These are phyloP conservation scores for Coemansia sp. DNA, from an alignment of 192 early-diverging fungal genomes.

Conservation along the genomic window DNA sequence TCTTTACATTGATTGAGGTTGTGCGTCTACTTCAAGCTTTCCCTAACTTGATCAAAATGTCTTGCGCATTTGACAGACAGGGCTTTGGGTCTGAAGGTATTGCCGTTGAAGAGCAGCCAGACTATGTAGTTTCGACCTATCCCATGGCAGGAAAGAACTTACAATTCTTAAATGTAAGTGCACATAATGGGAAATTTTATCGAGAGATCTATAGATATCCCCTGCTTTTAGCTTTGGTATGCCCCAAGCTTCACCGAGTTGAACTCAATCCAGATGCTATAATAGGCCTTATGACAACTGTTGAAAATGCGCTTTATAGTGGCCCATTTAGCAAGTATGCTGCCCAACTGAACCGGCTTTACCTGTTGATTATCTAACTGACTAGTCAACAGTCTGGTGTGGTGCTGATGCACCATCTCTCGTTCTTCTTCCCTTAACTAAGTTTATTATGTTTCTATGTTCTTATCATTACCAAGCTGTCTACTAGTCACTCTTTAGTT, in stretches of 20 bases:
- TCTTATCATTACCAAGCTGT: neutral
- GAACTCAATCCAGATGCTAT: neutral
- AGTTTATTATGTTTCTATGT: too few relatives aligned
- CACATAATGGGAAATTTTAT: too few relatives aligned
- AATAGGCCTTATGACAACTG: neutral
- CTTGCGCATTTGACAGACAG: neutral
- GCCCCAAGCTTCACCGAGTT: neutral
- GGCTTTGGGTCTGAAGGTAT: neutral
- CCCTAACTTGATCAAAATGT: neutral
- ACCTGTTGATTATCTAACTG: too few relatives aligned
- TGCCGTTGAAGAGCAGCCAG: neutral
- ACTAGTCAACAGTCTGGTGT: too few relatives aligned
- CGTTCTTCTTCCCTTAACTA: too few relatives aligned
- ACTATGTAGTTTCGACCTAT: neutral
- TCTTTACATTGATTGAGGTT: neutral
- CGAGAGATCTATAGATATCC: neutral
- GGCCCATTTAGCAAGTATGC: neutral
- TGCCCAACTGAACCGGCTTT: neutral
- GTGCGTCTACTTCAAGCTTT: neutral
- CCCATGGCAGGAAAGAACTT: neutral
- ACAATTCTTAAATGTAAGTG: too few relatives aligned
- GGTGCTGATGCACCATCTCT: too few relatives aligned
- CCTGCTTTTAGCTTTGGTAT: neutral
- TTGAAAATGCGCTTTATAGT: neutral
- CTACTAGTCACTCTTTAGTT: neutral